Conservation (phyloP, 2,329 filamentous ascomycete species). For the Verticillium nonalfalfae region DNA sequence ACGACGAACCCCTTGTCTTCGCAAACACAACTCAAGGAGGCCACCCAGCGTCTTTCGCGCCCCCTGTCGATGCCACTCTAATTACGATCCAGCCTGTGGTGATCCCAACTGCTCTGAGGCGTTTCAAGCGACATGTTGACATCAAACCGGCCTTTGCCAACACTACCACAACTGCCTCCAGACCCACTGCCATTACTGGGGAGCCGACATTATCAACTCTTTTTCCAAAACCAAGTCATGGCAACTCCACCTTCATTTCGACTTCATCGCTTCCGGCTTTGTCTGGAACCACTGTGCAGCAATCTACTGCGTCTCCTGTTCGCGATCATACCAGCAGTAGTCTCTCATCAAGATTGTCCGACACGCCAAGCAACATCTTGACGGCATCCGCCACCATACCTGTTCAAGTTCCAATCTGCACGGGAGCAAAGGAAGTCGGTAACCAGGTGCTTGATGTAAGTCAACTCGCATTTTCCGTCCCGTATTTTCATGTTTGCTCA, state of each 20-base stretch:
- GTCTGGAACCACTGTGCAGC: background rate
- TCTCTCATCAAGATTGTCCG: background rate
- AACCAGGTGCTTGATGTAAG: slow-evolving; percentile 31
- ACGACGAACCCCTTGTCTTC: background rate
- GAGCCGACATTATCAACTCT: slow-evolving; percentile 14
- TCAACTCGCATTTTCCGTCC: background rate
- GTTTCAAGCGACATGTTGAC: slow-evolving; percentile 18
- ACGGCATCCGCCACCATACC: slow-evolving; percentile 4
- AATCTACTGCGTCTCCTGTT: background rate
- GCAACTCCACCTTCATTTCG: slow-evolving; percentile 4
- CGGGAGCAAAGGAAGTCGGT: slow-evolving; percentile 19
- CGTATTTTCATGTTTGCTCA: no score
- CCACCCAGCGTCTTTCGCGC: background rate
- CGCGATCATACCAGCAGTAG: background rate
- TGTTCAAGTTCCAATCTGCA: slow-evolving; percentile 9
- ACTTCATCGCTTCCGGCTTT: slow-evolving; percentile 1
- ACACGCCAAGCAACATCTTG: background rate
- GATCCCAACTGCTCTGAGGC: slow-evolving; percentile 9
- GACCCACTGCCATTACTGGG: slow-evolving; percentile 5
- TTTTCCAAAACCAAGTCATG: slow-evolving; percentile 4
- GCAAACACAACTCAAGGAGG: background rate
- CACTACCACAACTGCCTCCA: slow-evolving; percentile 20
- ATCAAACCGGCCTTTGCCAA: slow-evolving; percentile 13
- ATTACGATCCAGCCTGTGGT: slow-evolving; percentile 30
- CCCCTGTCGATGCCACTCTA: slow-evolving; percentile 16